These are phyloP conservation scores for Platanus orientalis DNA, from an alignment of 164 flowering plant genomes.

Conservation along the genomic window DNA sequence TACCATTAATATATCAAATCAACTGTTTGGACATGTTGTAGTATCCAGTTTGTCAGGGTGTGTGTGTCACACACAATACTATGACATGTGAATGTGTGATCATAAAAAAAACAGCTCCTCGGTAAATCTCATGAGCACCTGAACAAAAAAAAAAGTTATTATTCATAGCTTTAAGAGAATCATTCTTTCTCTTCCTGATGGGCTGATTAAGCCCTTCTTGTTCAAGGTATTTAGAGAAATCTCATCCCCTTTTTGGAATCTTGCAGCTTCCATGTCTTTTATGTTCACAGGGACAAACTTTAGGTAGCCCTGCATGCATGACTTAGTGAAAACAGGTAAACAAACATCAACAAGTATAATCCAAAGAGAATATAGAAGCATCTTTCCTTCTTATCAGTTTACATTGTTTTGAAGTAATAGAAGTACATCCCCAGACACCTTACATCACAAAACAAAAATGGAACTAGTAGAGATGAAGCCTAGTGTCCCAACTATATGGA, in stretches of 20 bases:
- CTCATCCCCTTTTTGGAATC: constrained; percentile 90
- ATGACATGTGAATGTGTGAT: too few relatives aligned
- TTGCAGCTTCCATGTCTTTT: constrained; percentile 74
- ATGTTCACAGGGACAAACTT: constrained; percentile 87
- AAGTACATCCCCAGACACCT: too few relatives aligned
- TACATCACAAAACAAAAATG: too few relatives aligned
- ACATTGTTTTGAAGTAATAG: too few relatives aligned
- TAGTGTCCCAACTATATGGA: too few relatives aligned
- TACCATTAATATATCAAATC: too few relatives aligned
- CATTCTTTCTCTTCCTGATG: constrained; percentile 91
- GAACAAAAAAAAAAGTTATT: background rate
- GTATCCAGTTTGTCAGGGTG: too few relatives aligned
- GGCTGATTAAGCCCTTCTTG: constrained; percentile 79
- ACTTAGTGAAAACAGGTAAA: constrained; percentile 36
- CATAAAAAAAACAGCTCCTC: background rate
- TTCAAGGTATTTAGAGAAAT: constrained; percentile 83
- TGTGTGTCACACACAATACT: too few relatives aligned
- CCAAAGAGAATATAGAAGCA: too few relatives aligned
- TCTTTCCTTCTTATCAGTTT: too few relatives aligned
- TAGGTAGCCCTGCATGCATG: constrained; percentile 85
- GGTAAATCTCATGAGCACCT: background rate
- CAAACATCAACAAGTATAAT: background rate
- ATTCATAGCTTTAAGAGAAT: constrained; percentile 69
- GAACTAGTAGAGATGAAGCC: too few relatives aligned
- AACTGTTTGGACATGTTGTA: too few relatives aligned